Base-by-base conservation (phyloP, 2,329 filamentous ascomycete genomes). In the Zarea fungicola region DNA sequence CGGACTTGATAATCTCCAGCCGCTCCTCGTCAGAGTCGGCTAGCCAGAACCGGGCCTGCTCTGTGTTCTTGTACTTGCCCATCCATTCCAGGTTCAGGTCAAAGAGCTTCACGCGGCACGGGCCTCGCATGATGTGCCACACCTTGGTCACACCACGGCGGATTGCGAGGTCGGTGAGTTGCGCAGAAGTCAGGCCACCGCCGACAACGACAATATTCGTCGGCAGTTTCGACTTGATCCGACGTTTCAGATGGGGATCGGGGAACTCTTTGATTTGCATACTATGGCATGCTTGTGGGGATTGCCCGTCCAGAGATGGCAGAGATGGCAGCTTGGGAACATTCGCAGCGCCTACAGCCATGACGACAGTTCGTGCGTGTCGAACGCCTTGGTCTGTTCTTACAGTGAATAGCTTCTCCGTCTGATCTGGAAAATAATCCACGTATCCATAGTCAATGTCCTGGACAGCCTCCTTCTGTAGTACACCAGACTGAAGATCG, bases 41-140 rank as follows among this genome's bases (percentile, higher is more conserved):
- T 6, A 79, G 81, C 84, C 86, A 91, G 64, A 91, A 93, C 0
- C 76, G 75, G 1, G 87, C 83, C 61, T 91, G 86, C 56, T 87
- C 81, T 47, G 81, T 78, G 61, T 92, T 92, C 49, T 84, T 82
- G 64, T 87, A 92, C 62, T 92, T 92, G 9, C 84, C 85, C 64
- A 92, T 85, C 88, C 88, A 93, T 41, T 79, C 76, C 2, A 92
- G 73, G 49, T 83, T 80, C 21, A 92, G 76, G 57, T 92, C 88
- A 55, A 92, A 92, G 51, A 85, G 83, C 65, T 92, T 92, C 42
- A 89, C 75, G 56, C 71, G 69, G 11, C 76, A 57, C 0, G 70
- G 66, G 0, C 77, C 73, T 1, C 88, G 76, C 77, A 90, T 83
- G 22, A 92, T 60, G 44, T 87, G 78, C 72, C 77, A 87, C 0